A percentile compares a stretch with the other conserved stretches of the same genome.
These are phyloP conservation scores for Beauveria varroae DNA, from an alignment of 2,329 filamentous ascomycete genomes.

Conservation along the genomic window DNA sequence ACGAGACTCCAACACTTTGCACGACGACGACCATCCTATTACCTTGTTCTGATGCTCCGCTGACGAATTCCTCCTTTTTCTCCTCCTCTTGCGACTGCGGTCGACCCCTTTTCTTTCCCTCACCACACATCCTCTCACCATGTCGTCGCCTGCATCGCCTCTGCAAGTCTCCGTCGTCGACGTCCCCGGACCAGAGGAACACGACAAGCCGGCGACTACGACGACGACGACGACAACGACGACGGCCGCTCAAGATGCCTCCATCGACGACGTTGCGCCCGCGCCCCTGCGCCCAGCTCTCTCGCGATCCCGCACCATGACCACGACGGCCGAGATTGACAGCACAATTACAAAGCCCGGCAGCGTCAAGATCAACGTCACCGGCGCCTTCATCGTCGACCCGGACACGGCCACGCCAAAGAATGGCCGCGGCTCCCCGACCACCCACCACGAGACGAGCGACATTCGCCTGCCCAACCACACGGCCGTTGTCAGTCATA, in stretches of 20 bases:
- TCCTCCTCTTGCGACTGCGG: background rate
- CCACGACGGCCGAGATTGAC: slow-evolving; percentile 50
- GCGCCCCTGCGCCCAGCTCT: background rate
- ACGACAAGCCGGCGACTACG: slow-evolving; percentile 6
- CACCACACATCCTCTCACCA: background rate
- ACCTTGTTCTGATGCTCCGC: background rate
- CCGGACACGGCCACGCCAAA: slow-evolving; percentile 56
- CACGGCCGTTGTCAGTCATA: slow-evolving; percentile 89
- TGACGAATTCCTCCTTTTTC: background rate
- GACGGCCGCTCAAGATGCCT: background rate
- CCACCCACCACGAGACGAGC: slow-evolving; percentile 60
- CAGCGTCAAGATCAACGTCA: slow-evolving; percentile 88
- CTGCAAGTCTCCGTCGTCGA: background rate
- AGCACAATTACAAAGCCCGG: slow-evolving; percentile 55
- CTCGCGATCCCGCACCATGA: slow-evolving; percentile 24
- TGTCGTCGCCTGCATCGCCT: background rate
- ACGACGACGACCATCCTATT: background rate
- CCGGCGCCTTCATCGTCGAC: slow-evolving; percentile 93
- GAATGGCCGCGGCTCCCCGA: slow-evolving; percentile 38
- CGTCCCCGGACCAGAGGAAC: background rate
- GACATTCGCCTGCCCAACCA: slow-evolving; percentile 97
- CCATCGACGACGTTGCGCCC: background rate
- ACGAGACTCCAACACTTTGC: background rate
- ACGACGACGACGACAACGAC: background rate
- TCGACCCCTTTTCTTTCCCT: background rate